Evolutionary conservation across 2,329 filamentous ascomycete species (phyloP).

Genomic region (Hypoxylon sp.): DNA sequence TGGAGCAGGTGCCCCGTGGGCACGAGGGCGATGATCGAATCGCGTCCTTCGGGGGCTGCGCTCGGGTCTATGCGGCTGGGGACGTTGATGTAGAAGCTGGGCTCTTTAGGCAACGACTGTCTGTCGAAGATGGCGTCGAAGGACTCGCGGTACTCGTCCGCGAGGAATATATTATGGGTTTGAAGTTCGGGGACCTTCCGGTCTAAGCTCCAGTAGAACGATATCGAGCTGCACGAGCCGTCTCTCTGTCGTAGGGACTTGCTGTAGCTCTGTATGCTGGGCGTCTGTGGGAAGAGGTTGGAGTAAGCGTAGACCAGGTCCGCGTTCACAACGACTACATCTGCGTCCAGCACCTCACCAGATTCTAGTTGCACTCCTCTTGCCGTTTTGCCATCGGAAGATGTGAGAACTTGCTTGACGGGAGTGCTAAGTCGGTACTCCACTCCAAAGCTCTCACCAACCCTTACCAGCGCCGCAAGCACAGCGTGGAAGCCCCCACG

Average conservation of each 20-base stretch:
- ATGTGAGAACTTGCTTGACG: constrained; percentile 69
- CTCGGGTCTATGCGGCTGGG: constrained; percentile 77
- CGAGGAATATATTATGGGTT: constrained; percentile 84
- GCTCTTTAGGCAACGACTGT: constrained; percentile 75
- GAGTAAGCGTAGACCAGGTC: constrained; percentile 83
- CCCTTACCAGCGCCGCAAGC: constrained; percentile 73
- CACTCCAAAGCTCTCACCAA: constrained; percentile 74
- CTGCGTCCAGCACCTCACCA: constrained; percentile 72
- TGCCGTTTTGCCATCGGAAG: constrained; percentile 65
- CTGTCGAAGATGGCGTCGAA: constrained; percentile 83
- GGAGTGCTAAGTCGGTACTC: constrained; percentile 72
- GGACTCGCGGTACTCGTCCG: constrained; percentile 78
- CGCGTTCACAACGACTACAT: constrained; percentile 79
- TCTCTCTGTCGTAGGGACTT: constrained; percentile 62
- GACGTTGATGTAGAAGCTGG: constrained; percentile 84
- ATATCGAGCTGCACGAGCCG: constrained; percentile 79
- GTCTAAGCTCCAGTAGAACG: constrained; percentile 81
- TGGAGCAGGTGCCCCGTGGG: constrained; percentile 77
- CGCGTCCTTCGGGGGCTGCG: constrained; percentile 75
- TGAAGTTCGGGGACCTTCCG: constrained; percentile 72
- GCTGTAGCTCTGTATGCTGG: constrained; percentile 53
- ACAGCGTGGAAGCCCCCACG: constrained; percentile 78
- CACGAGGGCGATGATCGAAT: constrained; percentile 78
- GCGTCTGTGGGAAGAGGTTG: constrained; percentile 71
- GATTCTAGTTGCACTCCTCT: constrained; percentile 72